phyloP scores from a whole-genome alignment of 305 asterid genomes.

The Euphrasia arctica region DNA sequence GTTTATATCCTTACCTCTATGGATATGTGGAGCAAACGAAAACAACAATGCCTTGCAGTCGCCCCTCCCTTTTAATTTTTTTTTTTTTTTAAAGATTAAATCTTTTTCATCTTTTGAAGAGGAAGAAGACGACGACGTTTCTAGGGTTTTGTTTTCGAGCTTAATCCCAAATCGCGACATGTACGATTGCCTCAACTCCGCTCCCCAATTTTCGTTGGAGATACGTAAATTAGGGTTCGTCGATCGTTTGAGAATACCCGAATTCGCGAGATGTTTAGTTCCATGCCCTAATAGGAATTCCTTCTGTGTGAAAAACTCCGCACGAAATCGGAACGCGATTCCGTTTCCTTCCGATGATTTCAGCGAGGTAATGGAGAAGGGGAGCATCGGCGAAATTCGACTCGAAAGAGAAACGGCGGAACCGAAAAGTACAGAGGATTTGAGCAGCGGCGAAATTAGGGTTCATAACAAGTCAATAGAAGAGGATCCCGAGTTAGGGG shows the following conservation, averaged over 20 bases:
- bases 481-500: slow-evolving; percentile 29
- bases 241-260: slow-evolving; percentile 13
- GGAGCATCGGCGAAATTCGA: slow-evolving; percentile 15
- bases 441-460: slow-evolving; percentile 23
- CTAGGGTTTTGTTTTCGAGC: neutral
- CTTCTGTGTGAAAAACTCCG: slow-evolving; percentile 3
- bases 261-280: slow-evolving; percentile 13
- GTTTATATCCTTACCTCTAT: slow-evolving; percentile 34
- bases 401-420: slow-evolving; percentile 18
- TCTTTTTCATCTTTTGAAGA: neutral
- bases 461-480: slow-evolving; percentile 18
- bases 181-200: slow-evolving; percentile 29
- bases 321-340: slow-evolving; percentile 21
- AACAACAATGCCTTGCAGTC: slow-evolving; percentile 58
- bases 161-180: slow-evolving; percentile 21
- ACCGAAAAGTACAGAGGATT: slow-evolving; percentile 24
- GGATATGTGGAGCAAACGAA: slow-evolving; percentile 47
- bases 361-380: slow-evolving; percentile 19
- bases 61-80: neutral
- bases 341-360: slow-evolving; percentile 21
- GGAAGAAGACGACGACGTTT: neutral
- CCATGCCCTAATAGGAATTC: slow-evolving; percentile 14
- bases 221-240: slow-evolving; percentile 17
- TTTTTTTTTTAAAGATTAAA: too few species aligned
- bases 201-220: slow-evolving; percentile 17